Base-by-base conservation (phyloP, 1,139 yeast genomes). In the Hanseniaspora sp. region DNA sequence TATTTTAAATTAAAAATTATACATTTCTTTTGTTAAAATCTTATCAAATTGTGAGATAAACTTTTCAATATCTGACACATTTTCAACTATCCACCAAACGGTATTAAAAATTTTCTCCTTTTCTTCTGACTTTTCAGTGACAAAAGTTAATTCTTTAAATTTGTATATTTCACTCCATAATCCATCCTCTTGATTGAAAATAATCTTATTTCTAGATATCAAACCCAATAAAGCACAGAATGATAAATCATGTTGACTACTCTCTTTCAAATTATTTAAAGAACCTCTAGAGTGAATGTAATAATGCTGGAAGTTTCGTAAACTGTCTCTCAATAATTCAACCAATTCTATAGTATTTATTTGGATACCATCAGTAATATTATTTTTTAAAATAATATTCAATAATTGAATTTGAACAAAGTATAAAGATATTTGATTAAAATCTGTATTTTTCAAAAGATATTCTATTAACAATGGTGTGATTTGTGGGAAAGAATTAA, bases 231-330 rank as follows among this genome's bases (percentile, higher is more conserved):
- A 39, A 13, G 30, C 15, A 12, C 29, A 51, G 15, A 51, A 51
- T 17, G 31, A 15, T 17, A 17, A 8, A 39, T 51, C 54, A 39
- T 44, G n/a, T 1, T 28, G 11, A 41, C 45, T 30, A 30, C 11
- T n/a, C 1, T 31, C 39, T 11, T 44, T 39, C 29, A 51, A 45
- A 28, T 39, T 23, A 8, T 41, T 44, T 2, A 51, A 30, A 1
- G 46, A 47, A 0, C 54, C 54, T 17, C 29, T 51, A 7, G 29
- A 43, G 29, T 51, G 48, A 34, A 51, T 51, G 12, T 51, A 51
- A 35, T 51, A 51, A 31, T 51, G 54, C 6, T 51, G 46, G 12
- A 45, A 51, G 6, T 30, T 15, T n/a, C 48, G 39, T 35, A 51
- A 51, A 13, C 31, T 35, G n/a, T 23, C 35, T 8, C 18, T 40